These are phyloP conservation scores for Thielaviopsis euricoi DNA, from an alignment of 2,329 filamentous ascomycete genomes.

Conservation along the genomic window DNA sequence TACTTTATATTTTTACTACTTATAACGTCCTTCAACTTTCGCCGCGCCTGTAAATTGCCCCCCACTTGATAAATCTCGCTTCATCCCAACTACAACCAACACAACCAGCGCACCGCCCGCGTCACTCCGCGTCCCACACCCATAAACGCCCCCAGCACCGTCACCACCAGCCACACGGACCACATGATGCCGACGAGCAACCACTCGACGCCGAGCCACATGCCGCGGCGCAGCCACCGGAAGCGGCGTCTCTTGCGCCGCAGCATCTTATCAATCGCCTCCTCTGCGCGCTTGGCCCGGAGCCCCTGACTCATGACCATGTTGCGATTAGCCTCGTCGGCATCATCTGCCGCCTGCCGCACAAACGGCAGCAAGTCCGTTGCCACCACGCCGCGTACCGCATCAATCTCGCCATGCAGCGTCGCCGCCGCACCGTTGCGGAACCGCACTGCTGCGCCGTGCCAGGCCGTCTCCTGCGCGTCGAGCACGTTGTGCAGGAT, in stretches of 20 bases:
- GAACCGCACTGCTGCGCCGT: slow-evolving; percentile 42
- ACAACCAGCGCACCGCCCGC: slow-evolving; percentile 55
- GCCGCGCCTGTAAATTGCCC: too few species aligned
- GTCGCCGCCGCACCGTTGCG: slow-evolving; percentile 36
- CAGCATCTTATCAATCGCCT: slow-evolving; percentile 62
- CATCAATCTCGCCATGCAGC: slow-evolving; percentile 32
- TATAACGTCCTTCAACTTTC: too few species aligned
- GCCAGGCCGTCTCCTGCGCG: slow-evolving; percentile 37
- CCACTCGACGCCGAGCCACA: slow-evolving; percentile 81
- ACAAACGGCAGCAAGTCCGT: slow-evolving; percentile 44
- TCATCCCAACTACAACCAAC: slow-evolving; percentile 46
- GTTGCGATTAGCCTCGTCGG: slow-evolving; percentile 62
- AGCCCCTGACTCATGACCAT: slow-evolving; percentile 62
- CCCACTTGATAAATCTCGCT: too few species aligned
- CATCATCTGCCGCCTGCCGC: slow-evolving; percentile 55
- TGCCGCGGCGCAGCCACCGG: slow-evolving; percentile 56
- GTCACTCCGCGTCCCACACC: slow-evolving; percentile 44
- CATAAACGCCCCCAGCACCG: slow-evolving; percentile 50
- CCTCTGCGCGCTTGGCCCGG: slow-evolving; percentile 63
- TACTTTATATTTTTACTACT: too few species aligned
- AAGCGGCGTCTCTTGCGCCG: slow-evolving; percentile 50
- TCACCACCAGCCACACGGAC: slow-evolving; percentile 84
- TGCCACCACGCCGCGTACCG: slow-evolving; percentile 28
- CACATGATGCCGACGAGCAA: slow-evolving; percentile 77
- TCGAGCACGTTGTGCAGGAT: slow-evolving; percentile 31